Conservation (phyloP, 805 yeast genomes). For the Hyphopichia homilentoma region DNA sequence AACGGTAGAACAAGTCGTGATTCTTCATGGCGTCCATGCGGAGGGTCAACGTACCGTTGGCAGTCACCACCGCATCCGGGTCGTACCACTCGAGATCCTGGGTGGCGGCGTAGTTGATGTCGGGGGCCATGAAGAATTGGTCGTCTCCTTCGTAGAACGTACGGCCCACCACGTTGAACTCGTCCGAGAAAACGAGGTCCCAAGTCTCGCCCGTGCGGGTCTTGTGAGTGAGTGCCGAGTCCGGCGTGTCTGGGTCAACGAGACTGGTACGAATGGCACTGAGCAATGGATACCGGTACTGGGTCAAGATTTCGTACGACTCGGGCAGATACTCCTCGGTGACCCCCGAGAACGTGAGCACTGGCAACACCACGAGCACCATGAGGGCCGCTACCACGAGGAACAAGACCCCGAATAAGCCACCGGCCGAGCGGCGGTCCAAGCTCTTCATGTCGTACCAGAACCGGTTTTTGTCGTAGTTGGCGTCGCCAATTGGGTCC, state of each 20-base stretch:
- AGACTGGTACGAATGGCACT: slow-evolving; percentile 56
- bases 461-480: slow-evolving; percentile 70
- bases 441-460: slow-evolving; percentile 59
- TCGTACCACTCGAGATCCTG: slow-evolving; percentile 91
- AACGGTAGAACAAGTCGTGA: slow-evolving; percentile 76
- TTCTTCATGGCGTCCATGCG: slow-evolving; percentile 79
- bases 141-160: slow-evolving; percentile 90
- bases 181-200: slow-evolving; percentile 85
- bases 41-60: slow-evolving; percentile 63
- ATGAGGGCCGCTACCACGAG: slow-evolving; percentile 59
- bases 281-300: slow-evolving; percentile 54
- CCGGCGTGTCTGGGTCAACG: slow-evolving; percentile 72
- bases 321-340: slow-evolving; percentile 18
- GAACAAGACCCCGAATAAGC: slow-evolving; percentile 55
- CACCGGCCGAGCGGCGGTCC: slow-evolving; percentile 61
- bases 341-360: slow-evolving; percentile 76
- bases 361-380: slow-evolving; percentile 80
- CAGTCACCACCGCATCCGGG: slow-evolving; percentile 84
- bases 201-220: slow-evolving; percentile 63
- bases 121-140: slow-evolving; percentile 85
- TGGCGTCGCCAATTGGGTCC: slow-evolving; percentile 90
- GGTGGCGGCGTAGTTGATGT: slow-evolving; percentile 83
- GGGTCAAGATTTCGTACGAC: slow-evolving; percentile 36
- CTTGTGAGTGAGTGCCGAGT: slow-evolving; percentile 42
- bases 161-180: slow-evolving; percentile 85